Evolutionary conservation across 257 asterid genomes (phyloP), one percentile per base, ranked within the genome.

Genomic region (Ilex aquifolium): DNA sequence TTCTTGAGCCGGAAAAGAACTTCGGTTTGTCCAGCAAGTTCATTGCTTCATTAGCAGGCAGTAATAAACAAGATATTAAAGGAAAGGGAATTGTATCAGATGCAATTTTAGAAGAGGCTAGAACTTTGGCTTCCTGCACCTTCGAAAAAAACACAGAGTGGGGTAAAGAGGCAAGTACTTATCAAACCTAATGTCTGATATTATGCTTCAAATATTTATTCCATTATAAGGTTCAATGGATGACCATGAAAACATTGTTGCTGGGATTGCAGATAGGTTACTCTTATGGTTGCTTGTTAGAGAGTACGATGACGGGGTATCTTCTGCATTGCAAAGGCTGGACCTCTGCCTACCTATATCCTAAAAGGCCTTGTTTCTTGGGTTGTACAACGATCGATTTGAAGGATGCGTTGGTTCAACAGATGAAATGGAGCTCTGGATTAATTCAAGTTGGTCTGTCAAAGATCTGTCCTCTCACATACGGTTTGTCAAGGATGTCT

Each of bases 401-500:
- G 88, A 82, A 85, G 29, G 88, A 85, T 53, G 82, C 88, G 11
- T 64, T 80, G 27, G 60, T 80, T 29, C 92, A 85, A 50, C 88
- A 79, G 42, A 85, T 82, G 83, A 85, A 82, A 30, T 85, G 92
- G 92, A 80, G 89, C 11, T 85, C 88, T 40, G 85, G 87, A 10
- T 63, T 82, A 56, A 80, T 82, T 30, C 89, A 85, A 82, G 81
- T 76, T 14, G 89, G 92, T 14, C 71, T 85, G 40, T 85, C 92
- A 2, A 64, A 51, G 7, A 80, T 56, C 15, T 79, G 85, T 58
- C 92, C 92, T 1, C 73, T 85, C 7, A 82, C 81, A 39, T 82
- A 80, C 36, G 89, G 92, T 29, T 21, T 21, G 27, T 72, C 82
- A 1, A 72, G 78, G 52, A 85, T 80, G 85, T 68, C 85, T 11